Evolutionary conservation across 495 filamentous ascomycete genomes (phyloP), one percentile per base, ranked within the genome.

Genomic region (Podospora australis): DNA sequence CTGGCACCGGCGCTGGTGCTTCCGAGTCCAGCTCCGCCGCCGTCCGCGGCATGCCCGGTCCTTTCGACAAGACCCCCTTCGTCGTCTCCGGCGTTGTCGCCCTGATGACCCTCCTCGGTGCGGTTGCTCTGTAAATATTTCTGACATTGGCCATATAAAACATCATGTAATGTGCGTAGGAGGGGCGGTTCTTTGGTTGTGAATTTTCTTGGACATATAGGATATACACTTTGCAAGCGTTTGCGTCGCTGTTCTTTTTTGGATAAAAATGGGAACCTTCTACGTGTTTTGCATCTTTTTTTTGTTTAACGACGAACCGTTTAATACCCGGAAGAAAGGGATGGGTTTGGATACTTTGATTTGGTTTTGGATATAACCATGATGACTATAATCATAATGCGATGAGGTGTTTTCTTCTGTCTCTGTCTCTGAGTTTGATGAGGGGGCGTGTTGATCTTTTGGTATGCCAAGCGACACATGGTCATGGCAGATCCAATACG

Each of bases 101-200:
- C 8, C 29, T 78, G 21, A 84, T 82, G 45, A 80, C 81, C 20
- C 48, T 90, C 14, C 68, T 86, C 39, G 88, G 88, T 38, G 83
- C 83, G 36, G 56, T 80, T 43, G 62, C 88, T 19, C 57, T 86
- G 57, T 85, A 75, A 61, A 20, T 43, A 43, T 14, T 23, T n/a
- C 32, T 17, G 19, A n/a, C n/a, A n/a, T n/a, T n/a, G n/a, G n/a
- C n/a, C n/a, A n/a, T n/a, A n/a, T n/a, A n/a, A n/a, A n/a, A n/a
- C n/a, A n/a, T n/a, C n/a, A n/a, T n/a, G n/a, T n/a, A n/a, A n/a
- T n/a, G n/a, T n/a, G n/a, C n/a, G n/a, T n/a, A n/a, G n/a, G n/a
- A n/a, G n/a, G n/a, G n/a, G n/a, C 19, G 32, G 5, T 36, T 14
- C 19, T 13, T 36, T 36, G 32, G 32, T 6, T 36, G 32, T 16